Evolutionary conservation across 1,284 basidiomycete species (phyloP).

Genomic region (Puccinia novopanici): DNA sequence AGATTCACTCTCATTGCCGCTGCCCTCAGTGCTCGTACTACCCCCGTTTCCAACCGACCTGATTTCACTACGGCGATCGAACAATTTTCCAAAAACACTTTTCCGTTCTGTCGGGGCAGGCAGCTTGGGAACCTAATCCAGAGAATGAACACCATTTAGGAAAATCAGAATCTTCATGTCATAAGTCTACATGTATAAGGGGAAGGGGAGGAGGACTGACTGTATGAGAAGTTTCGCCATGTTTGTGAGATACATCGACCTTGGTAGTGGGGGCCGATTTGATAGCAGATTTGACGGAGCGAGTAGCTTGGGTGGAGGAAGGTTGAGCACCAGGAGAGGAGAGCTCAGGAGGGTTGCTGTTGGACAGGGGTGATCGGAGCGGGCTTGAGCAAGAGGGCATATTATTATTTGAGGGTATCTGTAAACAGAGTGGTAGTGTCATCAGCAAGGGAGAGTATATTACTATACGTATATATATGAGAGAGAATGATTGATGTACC

Average conservation of each 20-base stretch:
- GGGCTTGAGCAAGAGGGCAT: background rate
- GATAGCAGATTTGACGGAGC: no score
- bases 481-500: background rate
- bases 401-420: background rate
- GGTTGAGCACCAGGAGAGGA: background rate
- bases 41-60: slow-evolving; percentile 23
- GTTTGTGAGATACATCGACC: slow-evolving; percentile 18
- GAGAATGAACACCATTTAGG: slow-evolving; percentile 7
- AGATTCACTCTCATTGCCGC: slow-evolving; percentile 37
- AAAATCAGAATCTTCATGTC: background rate
- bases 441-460: background rate
- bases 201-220: slow-evolving; percentile 1
- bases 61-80: slow-evolving; percentile 51
- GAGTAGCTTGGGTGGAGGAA: slow-evolving; percentile 15
- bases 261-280: slow-evolving; percentile 12
- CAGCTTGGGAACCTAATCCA: background rate
- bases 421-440: background rate
- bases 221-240: slow-evolving; percentile 5
- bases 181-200: background rate
- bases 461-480: no score
- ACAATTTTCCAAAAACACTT: slow-evolving; percentile 56
- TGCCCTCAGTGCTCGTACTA: slow-evolving; percentile 16
- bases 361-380: background rate
- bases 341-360: background rate
- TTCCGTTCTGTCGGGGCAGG: slow-evolving; percentile 26